These are phyloP conservation scores for Lactifluus rugatus DNA, from an alignment of 768 basidiomycete species.

Conservation along the genomic window DNA sequence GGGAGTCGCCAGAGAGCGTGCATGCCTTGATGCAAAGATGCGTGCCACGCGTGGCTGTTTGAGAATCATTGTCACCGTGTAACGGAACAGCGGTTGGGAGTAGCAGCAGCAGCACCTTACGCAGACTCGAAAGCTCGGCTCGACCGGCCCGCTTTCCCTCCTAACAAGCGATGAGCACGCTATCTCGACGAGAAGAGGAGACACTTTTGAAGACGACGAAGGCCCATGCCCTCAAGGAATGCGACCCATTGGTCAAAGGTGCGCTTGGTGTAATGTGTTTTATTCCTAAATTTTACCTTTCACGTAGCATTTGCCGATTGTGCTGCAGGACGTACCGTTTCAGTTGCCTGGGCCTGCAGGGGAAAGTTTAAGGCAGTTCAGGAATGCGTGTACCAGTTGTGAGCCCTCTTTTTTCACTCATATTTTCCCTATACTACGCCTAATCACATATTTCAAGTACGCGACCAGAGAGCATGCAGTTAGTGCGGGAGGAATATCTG, in stretches of 20 bases:
- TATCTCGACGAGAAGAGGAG: conserved; percentile 84
- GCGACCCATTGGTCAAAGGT: conserved; percentile 71
- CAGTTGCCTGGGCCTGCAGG: conserved; percentile 79
- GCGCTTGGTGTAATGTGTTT: conserved; percentile 3
- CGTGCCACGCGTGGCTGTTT: conserved; percentile 14
- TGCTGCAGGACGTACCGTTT: conserved; percentile 67
- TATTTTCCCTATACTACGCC: background rate
- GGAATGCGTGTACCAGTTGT: conserved; percentile 75
- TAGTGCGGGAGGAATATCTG: conserved; percentile 62
- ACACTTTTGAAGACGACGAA: conserved; percentile 76
- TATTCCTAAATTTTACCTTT: background rate
- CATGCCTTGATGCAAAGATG: background rate
- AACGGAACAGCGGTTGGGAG: background rate
- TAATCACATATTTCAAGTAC: conserved; percentile 37
- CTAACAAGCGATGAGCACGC: conserved; percentile 54
- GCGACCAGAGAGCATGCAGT: conserved; percentile 63
- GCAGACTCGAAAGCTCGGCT: background rate
- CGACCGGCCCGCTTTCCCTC: background rate
- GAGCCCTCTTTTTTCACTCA: conserved; percentile 25
- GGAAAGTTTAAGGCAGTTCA: conserved; percentile 59
- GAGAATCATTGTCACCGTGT: conserved; percentile 12
- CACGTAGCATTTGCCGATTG: conserved; percentile 74
- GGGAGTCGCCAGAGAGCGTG: conserved; percentile 21
- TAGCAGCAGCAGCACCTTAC: too few species aligned
- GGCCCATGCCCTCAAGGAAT: conserved; percentile 67